Evolutionary conservation across 73 alveolate species (phyloP).

Genomic region (Diophrys sp.): DNA sequence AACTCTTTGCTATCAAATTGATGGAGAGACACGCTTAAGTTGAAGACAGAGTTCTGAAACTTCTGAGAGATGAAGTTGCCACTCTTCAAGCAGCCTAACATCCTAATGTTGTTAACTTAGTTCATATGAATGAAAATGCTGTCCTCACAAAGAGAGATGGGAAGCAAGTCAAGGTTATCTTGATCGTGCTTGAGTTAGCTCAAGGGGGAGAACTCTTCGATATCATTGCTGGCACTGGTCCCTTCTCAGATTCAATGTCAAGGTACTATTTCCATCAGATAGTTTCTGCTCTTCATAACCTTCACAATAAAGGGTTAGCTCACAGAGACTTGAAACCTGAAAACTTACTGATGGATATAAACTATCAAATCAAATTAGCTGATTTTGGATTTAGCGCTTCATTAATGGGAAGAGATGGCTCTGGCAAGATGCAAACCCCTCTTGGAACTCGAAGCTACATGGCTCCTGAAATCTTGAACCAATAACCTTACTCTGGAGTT

Average conservation of each 20-base stretch:
- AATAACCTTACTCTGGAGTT: constrained; percentile 6
- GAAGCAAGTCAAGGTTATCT: neutral
- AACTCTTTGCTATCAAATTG: neutral
- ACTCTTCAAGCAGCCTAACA: neutral
- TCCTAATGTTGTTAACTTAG: neutral
- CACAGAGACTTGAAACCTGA: constrained; percentile 50
- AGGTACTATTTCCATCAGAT: constrained; percentile 35
- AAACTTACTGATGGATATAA: constrained; percentile 48
- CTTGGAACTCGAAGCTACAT: constrained; percentile 54
- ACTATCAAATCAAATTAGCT: constrained; percentile 41
- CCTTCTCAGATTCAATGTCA: constrained; percentile 18
- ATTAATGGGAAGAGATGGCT: constrained; percentile 18
- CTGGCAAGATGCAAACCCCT: constrained; percentile 20
- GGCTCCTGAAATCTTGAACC: constrained; percentile 50
- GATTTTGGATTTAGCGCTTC: constrained; percentile 55
- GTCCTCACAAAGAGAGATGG: neutral
- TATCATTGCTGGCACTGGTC: constrained; percentile 20
- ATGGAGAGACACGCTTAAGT: neutral
- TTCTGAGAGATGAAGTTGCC: neutral
- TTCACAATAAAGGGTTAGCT: constrained; percentile 30
- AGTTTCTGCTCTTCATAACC: constrained; percentile 33
- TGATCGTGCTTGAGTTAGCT: constrained; percentile 32
- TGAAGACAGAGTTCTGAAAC: neutral
- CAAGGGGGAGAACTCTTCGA: constrained; percentile 26
- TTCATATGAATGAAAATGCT: neutral